Evolutionary conservation across 2,329 filamentous ascomycete genomes (phyloP), one percentile per base, ranked within the genome.

Genomic region (Cercospora zeae-maydis): DNA sequence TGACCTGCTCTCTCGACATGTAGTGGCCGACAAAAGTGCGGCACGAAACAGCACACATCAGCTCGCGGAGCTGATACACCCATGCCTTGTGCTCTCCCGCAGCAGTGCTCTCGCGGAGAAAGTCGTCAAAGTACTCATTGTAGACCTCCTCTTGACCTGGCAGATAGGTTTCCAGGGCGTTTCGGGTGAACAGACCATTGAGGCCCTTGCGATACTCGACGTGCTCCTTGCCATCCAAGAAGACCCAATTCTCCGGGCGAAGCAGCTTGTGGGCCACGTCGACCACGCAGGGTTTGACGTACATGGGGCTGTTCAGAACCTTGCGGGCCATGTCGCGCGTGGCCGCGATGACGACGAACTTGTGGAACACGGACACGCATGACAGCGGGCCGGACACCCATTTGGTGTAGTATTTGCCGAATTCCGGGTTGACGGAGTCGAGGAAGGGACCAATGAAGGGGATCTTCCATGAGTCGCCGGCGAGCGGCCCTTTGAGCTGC

Each of bases 351-450:
- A 99, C 92, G 68, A 98, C 95, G 77, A 99, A 99, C 92, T 98
- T 99, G 86, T 99, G 95, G 82, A 99, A 99, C 73, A 99, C 92
- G 2, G 93, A 97, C 66, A 99, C 95, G 75, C 95, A 99, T 83
- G 93, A 97, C 71, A 99, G 83, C 53, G 91, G 88, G 52, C 91
- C 95, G 74, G 92, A 96, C 72, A 84, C 78, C 95, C 95, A 99
- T 83, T 98, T 97, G 65, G 84, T 88, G 76, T 93, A 85, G 81
- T 99, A 99, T 73, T 93, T 86, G 65, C 89, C 87, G 76, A 97
- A 98, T 74, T 93, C 91, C 62, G 95, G 95, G 77, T 96, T 88
- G 72, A 98, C 83, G 30, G 92, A 96, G 75, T 97, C 83, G 62
- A 98, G 83, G 78, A 99, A 98, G 4, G 95, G 93, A n/a, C 95